Conservation (phyloP, 805 yeast genomes). For the Metschnikowia picachoensis region DNA sequence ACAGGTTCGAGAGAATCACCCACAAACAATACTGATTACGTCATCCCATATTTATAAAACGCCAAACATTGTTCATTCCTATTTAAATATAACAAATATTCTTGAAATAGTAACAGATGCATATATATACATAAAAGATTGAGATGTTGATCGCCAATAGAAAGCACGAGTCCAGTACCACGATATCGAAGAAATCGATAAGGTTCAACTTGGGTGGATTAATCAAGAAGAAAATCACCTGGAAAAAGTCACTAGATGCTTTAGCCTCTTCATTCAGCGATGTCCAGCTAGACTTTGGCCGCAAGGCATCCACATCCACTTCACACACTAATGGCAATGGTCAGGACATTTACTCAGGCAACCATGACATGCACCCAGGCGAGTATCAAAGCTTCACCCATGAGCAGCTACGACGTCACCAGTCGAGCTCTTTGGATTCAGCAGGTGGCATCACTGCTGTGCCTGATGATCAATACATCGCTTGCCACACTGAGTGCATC, state of each 20-base stretch:
- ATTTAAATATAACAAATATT: too few species aligned
- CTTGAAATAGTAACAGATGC: too few species aligned
- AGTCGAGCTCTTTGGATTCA: slow-evolving; percentile 1
- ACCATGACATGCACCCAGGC: not conserved
- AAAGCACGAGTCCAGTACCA: slow-evolving; percentile 12
- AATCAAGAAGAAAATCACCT: slow-evolving; percentile 17
- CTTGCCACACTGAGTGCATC: slow-evolving; percentile 35
- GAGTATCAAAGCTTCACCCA: slow-evolving; percentile 1
- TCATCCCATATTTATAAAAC: too few species aligned
- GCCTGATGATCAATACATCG: slow-evolving; percentile 18
- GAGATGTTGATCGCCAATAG: slow-evolving; percentile 16
- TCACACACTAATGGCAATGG: not conserved
- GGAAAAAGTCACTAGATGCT: slow-evolving; percentile 15
- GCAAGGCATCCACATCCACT: not conserved
- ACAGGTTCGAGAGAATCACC: too few species aligned
- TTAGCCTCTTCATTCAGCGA: slow-evolving; percentile 9
- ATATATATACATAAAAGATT: too few species aligned
- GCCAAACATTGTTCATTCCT: too few species aligned
- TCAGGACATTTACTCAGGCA: not conserved
- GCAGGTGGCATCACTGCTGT: not conserved
- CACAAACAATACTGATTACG: too few species aligned
- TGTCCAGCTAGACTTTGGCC: slow-evolving; percentile 5
- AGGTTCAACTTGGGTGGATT: slow-evolving; percentile 19
- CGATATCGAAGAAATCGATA: slow-evolving; percentile 8
- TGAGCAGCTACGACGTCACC: slow-evolving; percentile 1